Percentiles rank a stretch among this genome's conserved stretches.
phyloP scores from a whole-genome alignment of 129 eudicot species.

The Saposhnikovia divaricata region DNA sequence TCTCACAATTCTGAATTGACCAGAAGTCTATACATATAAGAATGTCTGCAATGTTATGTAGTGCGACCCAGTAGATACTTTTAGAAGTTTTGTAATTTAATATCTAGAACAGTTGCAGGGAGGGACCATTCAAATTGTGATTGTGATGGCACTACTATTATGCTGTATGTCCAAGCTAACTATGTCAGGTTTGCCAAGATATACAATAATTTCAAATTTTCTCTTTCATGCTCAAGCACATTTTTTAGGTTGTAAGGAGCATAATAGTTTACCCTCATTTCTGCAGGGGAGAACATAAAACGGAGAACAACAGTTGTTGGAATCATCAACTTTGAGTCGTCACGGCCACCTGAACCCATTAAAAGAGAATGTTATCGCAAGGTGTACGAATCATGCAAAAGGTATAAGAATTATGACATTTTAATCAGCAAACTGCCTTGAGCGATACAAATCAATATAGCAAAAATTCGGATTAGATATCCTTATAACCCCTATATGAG shows the following conservation, averaged over 20 bases:
- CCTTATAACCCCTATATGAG: neutral
- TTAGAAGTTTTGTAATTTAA: neutral
- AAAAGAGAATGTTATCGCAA: neutral
- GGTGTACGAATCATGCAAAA: neutral
- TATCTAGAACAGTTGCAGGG: neutral
- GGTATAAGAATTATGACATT: neutral
- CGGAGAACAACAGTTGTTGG: slow-evolving; percentile 88
- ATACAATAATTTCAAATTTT: neutral
- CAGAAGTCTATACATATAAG: neutral
- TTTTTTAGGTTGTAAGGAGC: neutral
- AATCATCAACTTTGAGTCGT: slow-evolving; percentile 69
- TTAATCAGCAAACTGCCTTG: neutral
- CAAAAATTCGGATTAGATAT: neutral
- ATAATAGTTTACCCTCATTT: slow-evolving; percentile 66
- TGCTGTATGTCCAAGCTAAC: neutral
- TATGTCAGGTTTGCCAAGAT: neutral
- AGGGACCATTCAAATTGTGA: neutral
- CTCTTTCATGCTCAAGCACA: neutral
- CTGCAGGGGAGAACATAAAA: slow-evolving; percentile 79
- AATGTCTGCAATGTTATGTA: neutral
- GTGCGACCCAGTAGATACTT: neutral
- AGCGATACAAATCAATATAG: neutral
- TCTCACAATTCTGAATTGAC: neutral
- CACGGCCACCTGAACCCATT: slow-evolving; percentile 75
- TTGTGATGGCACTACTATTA: neutral